A percentile compares a stretch with the other conserved stretches of the same genome.
phyloP scores from a whole-genome alignment of 2,329 filamentous ascomycete genomes.

The Neofusicoccum ribis region DNA sequence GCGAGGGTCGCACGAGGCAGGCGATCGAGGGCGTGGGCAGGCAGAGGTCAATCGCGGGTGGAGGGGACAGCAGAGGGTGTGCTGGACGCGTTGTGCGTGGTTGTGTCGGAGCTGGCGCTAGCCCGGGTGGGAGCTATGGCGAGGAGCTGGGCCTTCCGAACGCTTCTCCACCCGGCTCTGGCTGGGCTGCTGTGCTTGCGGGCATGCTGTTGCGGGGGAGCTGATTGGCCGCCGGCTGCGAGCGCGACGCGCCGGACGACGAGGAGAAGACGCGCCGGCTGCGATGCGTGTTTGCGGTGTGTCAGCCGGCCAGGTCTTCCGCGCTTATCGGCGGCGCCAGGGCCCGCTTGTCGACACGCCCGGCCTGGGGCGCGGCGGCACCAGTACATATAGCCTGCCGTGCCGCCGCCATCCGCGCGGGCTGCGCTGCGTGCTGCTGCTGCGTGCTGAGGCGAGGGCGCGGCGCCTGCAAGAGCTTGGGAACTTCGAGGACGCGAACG shows the following conservation, averaged over 20 bases:
- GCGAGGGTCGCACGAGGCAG: background rate
- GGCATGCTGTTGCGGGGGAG: background rate
- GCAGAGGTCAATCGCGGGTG: background rate
- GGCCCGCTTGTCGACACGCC: background rate
- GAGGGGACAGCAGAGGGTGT: background rate
- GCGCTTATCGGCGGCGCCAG: background rate
- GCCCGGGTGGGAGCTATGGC: conserved; percentile 6
- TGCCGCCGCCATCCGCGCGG: background rate
- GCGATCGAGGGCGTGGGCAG: background rate
- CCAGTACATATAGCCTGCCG: background rate
- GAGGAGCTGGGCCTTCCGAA: conserved; percentile 1
- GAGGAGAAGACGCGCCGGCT: background rate
- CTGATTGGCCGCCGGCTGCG: background rate
- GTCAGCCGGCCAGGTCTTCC: conserved; percentile 9
- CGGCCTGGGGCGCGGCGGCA: no score
- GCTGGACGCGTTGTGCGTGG: background rate
- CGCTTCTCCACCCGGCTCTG: background rate
- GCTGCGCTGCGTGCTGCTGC: background rate
- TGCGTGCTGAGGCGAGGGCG: no score
- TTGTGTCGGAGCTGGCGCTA: background rate
- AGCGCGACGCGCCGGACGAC: background rate
- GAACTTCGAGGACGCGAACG: background rate
- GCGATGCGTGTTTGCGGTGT: background rate
- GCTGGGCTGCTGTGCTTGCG: no score
- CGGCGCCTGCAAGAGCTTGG: background rate